A percentile compares a stretch with the other conserved stretches of the same genome.
phyloP scores from a whole-genome alignment of 495 filamentous ascomycete genomes.

The Daldinia caldariorum region DNA sequence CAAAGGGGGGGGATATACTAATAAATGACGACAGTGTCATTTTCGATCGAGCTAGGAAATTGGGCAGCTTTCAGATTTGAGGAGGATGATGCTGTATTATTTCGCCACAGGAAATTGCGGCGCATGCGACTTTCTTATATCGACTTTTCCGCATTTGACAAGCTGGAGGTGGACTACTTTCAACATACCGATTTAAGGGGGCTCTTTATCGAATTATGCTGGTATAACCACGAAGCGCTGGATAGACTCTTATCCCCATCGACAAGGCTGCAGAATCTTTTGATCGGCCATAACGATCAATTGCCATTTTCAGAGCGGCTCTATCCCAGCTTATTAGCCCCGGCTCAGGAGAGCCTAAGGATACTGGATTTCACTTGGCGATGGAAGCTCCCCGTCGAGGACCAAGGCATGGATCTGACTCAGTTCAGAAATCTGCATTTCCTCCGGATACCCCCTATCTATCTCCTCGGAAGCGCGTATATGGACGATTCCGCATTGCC shows the following conservation, averaged over 20 bases:
- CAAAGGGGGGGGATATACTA: slow-evolving; percentile 6
- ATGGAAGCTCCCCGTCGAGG: slow-evolving; percentile 34
- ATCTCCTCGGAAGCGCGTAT: slow-evolving; percentile 31
- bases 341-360: slow-evolving; percentile 29
- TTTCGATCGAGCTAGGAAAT: slow-evolving; percentile 28
- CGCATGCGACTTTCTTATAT: slow-evolving; percentile 31
- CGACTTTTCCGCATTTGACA: slow-evolving; percentile 32
- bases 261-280: slow-evolving; percentile 18
- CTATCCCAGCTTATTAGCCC: slow-evolving; percentile 24
- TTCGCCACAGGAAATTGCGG: slow-evolving; percentile 35
- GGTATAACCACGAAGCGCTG: slow-evolving; percentile 29
- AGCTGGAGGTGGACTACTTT: slow-evolving; percentile 27
- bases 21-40: slow-evolving; percentile 23
- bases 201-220: slow-evolving; percentile 30
- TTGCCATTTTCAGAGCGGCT: slow-evolving; percentile 35
- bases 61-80: slow-evolving; percentile 12
- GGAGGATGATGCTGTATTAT: slow-evolving; percentile 33
- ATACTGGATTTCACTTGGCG: slow-evolving; percentile 39
- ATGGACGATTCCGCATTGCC: slow-evolving; percentile 23
- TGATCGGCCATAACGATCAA: slow-evolving; percentile 29
- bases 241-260: slow-evolving; percentile 16
- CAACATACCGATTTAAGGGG: slow-evolving; percentile 22
- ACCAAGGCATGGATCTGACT: slow-evolving; percentile 37
- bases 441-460: slow-evolving; percentile 33
- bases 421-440: slow-evolving; percentile 36